These are phyloP conservation scores for Diaporthe caulivora DNA, from an alignment of 2,329 filamentous ascomycete species.

Conservation along the genomic window DNA sequence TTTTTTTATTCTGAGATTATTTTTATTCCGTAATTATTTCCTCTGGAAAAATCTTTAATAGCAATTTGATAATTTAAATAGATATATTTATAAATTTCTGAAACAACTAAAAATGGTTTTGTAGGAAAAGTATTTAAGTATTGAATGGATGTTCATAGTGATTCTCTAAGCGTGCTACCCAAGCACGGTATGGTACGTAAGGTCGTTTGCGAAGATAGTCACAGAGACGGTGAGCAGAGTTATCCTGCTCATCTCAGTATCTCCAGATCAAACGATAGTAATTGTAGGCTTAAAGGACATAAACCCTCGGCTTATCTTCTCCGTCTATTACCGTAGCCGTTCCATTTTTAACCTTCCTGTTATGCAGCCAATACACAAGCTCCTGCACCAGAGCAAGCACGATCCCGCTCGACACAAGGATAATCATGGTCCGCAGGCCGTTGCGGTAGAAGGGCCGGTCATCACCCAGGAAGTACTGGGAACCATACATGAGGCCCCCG, in stretches of 20 bases:
- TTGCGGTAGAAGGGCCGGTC: constrained; percentile 40
- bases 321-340: not conserved
- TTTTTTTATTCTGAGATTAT: too few relatives aligned
- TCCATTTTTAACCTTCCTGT: not conserved
- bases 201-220: too few relatives aligned
- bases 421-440: constrained; percentile 16
- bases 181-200: too few relatives aligned
- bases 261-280: not conserved
- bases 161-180: too few relatives aligned
- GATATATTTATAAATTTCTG: too few relatives aligned
- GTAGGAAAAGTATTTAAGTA: too few relatives aligned
- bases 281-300: not conserved
- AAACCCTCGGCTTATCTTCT: constrained; percentile 2
- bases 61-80: too few relatives aligned
- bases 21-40: too few relatives aligned
- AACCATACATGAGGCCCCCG: constrained; percentile 45
- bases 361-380: constrained; percentile 29
- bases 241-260: not conserved
- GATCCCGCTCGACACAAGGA: constrained; percentile 4
- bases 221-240: too few relatives aligned
- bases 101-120: too few relatives aligned
- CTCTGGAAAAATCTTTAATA: too few relatives aligned
- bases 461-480: constrained; percentile 43
- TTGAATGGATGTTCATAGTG: too few relatives aligned
- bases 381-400: constrained; percentile 23